Conservation (phyloP, 148 eudicot genomes). For the Nyssa sinensis region DNA sequence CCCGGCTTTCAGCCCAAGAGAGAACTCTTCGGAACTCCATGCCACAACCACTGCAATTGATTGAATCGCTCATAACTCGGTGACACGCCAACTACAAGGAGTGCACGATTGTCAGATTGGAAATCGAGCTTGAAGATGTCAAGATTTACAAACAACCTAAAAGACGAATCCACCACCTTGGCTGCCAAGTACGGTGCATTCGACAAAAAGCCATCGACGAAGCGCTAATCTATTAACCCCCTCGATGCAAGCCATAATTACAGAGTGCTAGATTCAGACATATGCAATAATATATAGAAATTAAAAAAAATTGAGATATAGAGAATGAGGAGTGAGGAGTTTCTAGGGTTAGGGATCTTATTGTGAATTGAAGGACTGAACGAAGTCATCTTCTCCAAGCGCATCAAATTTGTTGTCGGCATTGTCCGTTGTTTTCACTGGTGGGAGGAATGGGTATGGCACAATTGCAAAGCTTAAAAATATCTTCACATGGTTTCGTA, state of each 20-base stretch:
- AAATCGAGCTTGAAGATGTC: constrained; percentile 88
- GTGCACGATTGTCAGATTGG: constrained; percentile 60
- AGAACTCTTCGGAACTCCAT: constrained; percentile 55
- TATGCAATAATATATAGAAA: not conserved
- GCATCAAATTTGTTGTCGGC: too few species aligned
- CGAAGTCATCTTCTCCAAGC: too few species aligned
- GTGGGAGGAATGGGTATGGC: too few species aligned
- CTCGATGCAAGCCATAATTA: constrained; percentile 58
- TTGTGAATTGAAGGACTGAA: not conserved
- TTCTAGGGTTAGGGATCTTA: not conserved
- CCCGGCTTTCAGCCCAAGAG: constrained; percentile 73
- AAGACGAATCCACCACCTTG: constrained; percentile 86
- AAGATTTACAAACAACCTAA: constrained; percentile 75
- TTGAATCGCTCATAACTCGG: constrained; percentile 78
- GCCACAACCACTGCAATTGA: constrained; percentile 79
- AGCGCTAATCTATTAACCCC: constrained; percentile 79
- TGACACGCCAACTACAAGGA: constrained; percentile 47
- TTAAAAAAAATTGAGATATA: not conserved
- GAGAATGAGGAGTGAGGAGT: not conserved
- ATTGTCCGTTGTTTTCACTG: too few species aligned
- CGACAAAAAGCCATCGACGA: constrained; percentile 79
- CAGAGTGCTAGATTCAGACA: not conserved
- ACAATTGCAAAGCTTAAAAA: too few species aligned
- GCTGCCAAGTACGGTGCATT: constrained; percentile 76
- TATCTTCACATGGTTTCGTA: too few species aligned